Percentiles rank a stretch among this genome's conserved stretches.
Conservation (phyloP, 1,284 basidiomycete species). For the Cryptococcus floricola region DNA sequence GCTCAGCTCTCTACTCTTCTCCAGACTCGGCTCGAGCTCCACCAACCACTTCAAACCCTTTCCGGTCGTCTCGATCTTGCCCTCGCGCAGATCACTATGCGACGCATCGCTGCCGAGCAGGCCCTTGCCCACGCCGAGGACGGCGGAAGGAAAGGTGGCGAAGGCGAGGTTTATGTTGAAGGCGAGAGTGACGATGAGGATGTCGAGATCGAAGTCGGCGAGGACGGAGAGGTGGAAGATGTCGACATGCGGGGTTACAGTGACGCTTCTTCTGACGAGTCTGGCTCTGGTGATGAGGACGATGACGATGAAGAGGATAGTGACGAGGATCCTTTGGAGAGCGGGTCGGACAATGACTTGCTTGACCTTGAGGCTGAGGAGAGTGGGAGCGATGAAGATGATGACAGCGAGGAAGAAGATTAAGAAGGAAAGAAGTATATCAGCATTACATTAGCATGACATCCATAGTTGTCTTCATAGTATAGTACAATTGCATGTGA, state of each 20-base stretch:
- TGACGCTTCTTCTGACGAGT: conserved; percentile 30
- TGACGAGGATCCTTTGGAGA: conserved; percentile 51
- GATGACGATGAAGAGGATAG: conserved; percentile 56
- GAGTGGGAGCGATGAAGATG: conserved; percentile 58
- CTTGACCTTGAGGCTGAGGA: conserved; percentile 58
- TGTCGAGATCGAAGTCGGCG: conserved; percentile 65
- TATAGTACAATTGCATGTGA: conserved; percentile 9
- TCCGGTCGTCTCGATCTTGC: conserved; percentile 90
- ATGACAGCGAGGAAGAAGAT: conserved; percentile 56
- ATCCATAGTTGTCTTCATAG: not conserved
- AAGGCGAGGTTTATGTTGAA: conserved; percentile 49
- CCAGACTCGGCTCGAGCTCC: conserved; percentile 71
- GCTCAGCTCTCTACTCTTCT: conserved; percentile 80
- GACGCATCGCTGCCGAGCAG: conserved; percentile 41
- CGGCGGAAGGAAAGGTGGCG: conserved; percentile 31
- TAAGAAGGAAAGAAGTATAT: not conserved
- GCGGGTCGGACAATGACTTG: conserved; percentile 60
- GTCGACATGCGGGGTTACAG: conserved; percentile 59
- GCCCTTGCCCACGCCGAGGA: conserved; percentile 32
- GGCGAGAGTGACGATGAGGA: conserved; percentile 49
- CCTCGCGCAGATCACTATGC: conserved; percentile 85
- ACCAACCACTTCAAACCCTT: conserved; percentile 78
- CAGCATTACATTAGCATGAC: not conserved
- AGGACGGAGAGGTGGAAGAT: conserved; percentile 61
- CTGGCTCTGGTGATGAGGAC: conserved; percentile 42